Percentiles rank a stretch among this genome's conserved stretches.
These are phyloP conservation scores for Amaranthus cruentus DNA, from an alignment of 148 eudicot genomes.

Conservation along the genomic window DNA sequence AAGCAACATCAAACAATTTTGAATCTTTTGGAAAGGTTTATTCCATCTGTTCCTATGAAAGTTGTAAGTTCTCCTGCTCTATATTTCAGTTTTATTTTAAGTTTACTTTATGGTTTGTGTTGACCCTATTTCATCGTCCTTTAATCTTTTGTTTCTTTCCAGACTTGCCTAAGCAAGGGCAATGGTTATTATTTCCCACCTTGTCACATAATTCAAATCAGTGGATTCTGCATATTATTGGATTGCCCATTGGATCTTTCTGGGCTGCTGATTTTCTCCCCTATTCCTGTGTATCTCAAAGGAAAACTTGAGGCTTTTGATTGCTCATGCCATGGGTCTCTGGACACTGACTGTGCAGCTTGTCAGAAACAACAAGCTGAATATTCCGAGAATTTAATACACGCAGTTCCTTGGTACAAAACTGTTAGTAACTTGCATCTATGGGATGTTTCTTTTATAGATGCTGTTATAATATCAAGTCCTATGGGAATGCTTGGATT, in stretches of 20 bases:
- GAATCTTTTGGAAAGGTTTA: background rate
- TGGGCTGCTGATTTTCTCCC: conserved; percentile 54
- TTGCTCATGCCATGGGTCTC: conserved; percentile 19
- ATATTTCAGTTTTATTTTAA: background rate
- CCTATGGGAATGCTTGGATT: conserved; percentile 91
- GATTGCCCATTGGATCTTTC: conserved; percentile 94
- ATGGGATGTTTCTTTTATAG: conserved; percentile 57
- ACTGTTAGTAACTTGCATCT: conserved; percentile 50
- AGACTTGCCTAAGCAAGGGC: conserved; percentile 81
- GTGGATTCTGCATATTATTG: conserved; percentile 58
- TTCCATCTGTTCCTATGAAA: conserved; percentile 21
- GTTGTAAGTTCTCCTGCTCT: conserved; percentile 20
- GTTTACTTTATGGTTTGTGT: background rate
- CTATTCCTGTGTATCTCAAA: conserved; percentile 37
- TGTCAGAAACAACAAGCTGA: conserved; percentile 38
- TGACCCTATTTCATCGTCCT: background rate
- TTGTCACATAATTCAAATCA: conserved; percentile 53
- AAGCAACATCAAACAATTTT: background rate
- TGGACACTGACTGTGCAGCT: conserved; percentile 16
- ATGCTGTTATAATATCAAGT: conserved; percentile 66
- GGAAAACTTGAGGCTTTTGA: conserved; percentile 20
- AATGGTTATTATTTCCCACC: conserved; percentile 66
- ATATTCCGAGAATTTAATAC: conserved; percentile 33
- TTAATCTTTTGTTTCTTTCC: conserved; percentile 17
- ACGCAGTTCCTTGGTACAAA: conserved; percentile 63